Evolutionary conservation across 305 asterid genomes (phyloP), one percentile per base, ranked within the genome.

Genomic region (Fraxinus platypoda): DNA sequence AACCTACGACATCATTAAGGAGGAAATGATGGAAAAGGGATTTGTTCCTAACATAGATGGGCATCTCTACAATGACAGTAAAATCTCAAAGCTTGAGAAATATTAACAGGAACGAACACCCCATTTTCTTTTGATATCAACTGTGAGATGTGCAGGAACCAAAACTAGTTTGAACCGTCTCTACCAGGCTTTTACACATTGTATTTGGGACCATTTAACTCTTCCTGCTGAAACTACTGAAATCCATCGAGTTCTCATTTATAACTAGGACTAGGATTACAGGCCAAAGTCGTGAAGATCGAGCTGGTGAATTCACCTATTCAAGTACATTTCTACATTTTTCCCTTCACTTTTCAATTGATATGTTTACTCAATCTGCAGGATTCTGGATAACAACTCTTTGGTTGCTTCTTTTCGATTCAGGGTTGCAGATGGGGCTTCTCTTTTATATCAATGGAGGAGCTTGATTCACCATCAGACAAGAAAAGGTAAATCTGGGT

Each of bases 11-110:
- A 85, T 91, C 80, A 90, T 95, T 81, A 89, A 89, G 81, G 92
- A 90, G 86, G 91, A 87, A 82, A 95, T 93, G 95, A 86, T 90
- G 91, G 99, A 94, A 77, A 93, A 90, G 82, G 98, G 98, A 59
- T 95, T 90, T 81, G 87, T 88, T 79, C 98, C 99, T 0, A 95
- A 94, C 78, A 91, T 94, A 78, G 97, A 94, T 74, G 95, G 96
- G 43, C 98, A 93, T 87, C 89, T 94, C 75, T 90, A 88, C 84
- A 89, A 89, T 38, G 86, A 84, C 80, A 46, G 74, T 86, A 30
- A 86, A 79, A 79, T 83, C 87, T 77, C 87, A 79, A 81, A 49
- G 81, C 64, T 68, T 25, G 76, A 46, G 80, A 43, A 64, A 31
- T 8, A 78, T 59, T 76, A 64, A 78, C 68, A 23, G 74, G 35